These are phyloP conservation scores for Cladosporium sp. DNA, from an alignment of 2,329 filamentous ascomycete species.

Conservation along the genomic window DNA sequence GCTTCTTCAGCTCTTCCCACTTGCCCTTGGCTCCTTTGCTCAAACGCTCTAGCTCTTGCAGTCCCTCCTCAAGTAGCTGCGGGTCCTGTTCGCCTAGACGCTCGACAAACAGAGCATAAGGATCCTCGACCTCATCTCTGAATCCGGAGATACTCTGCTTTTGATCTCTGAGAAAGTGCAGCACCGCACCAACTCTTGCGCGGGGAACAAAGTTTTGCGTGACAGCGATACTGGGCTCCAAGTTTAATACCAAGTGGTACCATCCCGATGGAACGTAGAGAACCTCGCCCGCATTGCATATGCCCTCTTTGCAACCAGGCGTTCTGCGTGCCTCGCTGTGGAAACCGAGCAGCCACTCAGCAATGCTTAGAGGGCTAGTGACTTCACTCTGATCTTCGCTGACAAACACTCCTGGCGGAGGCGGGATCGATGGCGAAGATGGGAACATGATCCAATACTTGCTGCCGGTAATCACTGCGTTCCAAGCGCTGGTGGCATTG, in stretches of 20 bases:
- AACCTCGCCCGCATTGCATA: slow-evolving; percentile 79
- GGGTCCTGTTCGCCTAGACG: slow-evolving; percentile 61
- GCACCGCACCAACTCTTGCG: slow-evolving; percentile 66
- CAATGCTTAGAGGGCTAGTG: slow-evolving; percentile 87
- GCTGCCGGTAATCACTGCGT: slow-evolving; percentile 79
- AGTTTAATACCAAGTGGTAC: slow-evolving; percentile 94
- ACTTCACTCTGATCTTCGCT: slow-evolving; percentile 88
- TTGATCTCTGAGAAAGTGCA: slow-evolving; percentile 77
- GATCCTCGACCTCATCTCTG: slow-evolving; percentile 62
- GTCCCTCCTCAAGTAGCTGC: slow-evolving; percentile 60
- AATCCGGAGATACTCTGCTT: slow-evolving; percentile 86
- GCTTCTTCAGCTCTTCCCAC: slow-evolving; percentile 74
- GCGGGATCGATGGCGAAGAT: slow-evolving; percentile 54
- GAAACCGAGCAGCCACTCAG: slow-evolving; percentile 92
- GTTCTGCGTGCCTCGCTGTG: slow-evolving; percentile 74
- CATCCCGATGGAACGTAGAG: slow-evolving; percentile 89
- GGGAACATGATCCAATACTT: slow-evolving; percentile 99
- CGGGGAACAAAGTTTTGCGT: slow-evolving; percentile 92
- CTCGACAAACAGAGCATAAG: slow-evolving; percentile 69
- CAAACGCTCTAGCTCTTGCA: slow-evolving; percentile 61
- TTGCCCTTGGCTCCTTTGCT: slow-evolving; percentile 67
- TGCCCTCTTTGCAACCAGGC: slow-evolving; percentile 75
- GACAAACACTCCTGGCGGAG: slow-evolving; percentile 85
- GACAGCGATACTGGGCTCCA: slow-evolving; percentile 77
- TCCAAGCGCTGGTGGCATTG: slow-evolving; percentile 77